Evolutionary conservation across 331 rosid species (phyloP), one percentile per base, ranked within the genome.

Genomic region (Acacia concinna): DNA sequence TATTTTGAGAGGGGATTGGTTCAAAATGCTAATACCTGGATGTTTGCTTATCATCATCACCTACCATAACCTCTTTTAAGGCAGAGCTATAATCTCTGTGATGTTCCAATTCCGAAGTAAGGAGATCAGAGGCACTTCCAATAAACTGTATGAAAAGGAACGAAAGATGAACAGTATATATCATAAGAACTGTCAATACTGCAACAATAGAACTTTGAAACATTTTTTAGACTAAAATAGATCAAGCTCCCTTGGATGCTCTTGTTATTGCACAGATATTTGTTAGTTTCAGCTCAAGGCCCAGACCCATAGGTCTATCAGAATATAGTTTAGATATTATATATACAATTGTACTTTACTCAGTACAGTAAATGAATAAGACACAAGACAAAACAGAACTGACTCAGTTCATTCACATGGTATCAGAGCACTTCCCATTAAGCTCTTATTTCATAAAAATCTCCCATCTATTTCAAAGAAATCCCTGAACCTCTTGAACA

Each of bases 81-180:
- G 90, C 92, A 74, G 93, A 88, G 69, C 80, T 91, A 86, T 90
- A 91, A 79, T 89, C 97, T 78, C 87, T 90, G 52, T 88, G 90
- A 77, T 72, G 71, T 76, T 91, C 97, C 78, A 85, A 84, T 87
- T 96, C 94, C 68, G 86, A 90, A 72, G 86, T 89, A 49, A 87
- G 84, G 40, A 82, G 81, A 63, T 88, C 90, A 52, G 84, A 88
- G 78, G 87, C 85, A 72, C 88, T 89, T 59, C 90, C 91, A 25
- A 89, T 91, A 81, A 96, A 90, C 99, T 96, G 97, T 57, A 81
- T 13, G 77, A 62, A 78, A 57, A 51, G 64, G 73, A 63, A 38
- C 5, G 49, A 62, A 62, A 63, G 17, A 66, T 8, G 38, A 47
- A 37, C 56, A 6, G 23, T 5, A 47, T 47, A 47, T 18, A 18